Evolutionary conservation across 2,329 filamentous ascomycete genomes (phyloP).

Genomic region (Aspergillus ruber): DNA sequence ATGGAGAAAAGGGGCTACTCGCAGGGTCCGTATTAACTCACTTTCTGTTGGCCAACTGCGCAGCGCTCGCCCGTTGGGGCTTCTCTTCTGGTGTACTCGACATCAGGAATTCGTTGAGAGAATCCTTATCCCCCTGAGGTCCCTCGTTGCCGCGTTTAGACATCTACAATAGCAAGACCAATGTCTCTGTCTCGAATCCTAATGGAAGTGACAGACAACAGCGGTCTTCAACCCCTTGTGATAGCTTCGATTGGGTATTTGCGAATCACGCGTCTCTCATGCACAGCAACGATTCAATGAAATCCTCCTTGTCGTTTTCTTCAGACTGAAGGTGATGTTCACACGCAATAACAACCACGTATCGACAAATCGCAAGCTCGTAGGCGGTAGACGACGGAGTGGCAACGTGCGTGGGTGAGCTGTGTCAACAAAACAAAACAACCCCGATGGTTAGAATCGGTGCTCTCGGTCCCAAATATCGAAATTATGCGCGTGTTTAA

Average conservation of each 20-base stretch:
- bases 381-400: not conserved
- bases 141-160: slow-evolving; percentile 34
- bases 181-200: not conserved
- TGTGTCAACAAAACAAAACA: not conserved
- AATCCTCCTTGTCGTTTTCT: not conserved
- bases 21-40: slow-evolving; percentile 35
- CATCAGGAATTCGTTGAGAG: slow-evolving; percentile 28
- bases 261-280: not conserved
- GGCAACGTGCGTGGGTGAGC: not conserved
- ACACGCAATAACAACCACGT: not conserved
- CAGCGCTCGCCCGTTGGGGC: slow-evolving; percentile 47
- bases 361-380: not conserved
- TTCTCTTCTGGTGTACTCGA: slow-evolving; percentile 39
- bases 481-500: not conserved
- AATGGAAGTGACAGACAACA: not conserved
- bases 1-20: not conserved
- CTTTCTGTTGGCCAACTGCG: slow-evolving; percentile 50
- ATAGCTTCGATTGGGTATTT: not conserved
- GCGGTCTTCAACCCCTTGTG: not conserved
- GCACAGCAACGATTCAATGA: not conserved
- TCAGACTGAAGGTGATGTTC: not conserved
- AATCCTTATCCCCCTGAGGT: slow-evolving; percentile 30
- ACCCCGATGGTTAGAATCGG: not conserved
- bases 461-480: not conserved
- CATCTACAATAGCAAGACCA: slow-evolving; percentile 19